A percentile compares a stretch with the other conserved stretches of the same genome.
phyloP scores from a whole-genome alignment of 306 rosid species.

The Acmispon strigosus region DNA sequence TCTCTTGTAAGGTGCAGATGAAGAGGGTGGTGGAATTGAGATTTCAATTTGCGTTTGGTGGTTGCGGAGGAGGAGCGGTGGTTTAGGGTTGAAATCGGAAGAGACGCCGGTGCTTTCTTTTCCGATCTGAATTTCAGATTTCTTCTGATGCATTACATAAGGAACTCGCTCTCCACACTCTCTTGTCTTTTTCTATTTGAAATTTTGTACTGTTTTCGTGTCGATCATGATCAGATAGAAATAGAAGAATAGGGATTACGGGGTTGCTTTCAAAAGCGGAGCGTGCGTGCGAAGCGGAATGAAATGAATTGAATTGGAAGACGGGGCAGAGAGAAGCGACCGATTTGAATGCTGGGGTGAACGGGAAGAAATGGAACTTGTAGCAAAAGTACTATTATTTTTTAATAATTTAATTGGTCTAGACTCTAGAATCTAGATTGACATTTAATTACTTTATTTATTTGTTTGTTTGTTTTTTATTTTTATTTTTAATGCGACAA shows the following conservation, averaged over 20 bases:
- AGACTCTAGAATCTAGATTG: too few species aligned
- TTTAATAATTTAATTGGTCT: too few species aligned
- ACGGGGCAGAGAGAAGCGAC: too few species aligned
- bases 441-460: too few species aligned
- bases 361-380: not conserved
- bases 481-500: too few species aligned
- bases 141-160: slow-evolving; percentile 37
- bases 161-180: too few species aligned
- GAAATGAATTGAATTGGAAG: too few species aligned
- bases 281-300: not conserved
- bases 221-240: too few species aligned
- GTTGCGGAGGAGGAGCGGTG: not conserved
- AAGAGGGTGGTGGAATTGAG: not conserved
- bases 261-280: not conserved
- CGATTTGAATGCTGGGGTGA: too few species aligned
- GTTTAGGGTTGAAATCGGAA: slow-evolving; percentile 26
- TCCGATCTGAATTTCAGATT: slow-evolving; percentile 39
- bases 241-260: too few species aligned
- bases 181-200: not conserved
- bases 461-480: too few species aligned
- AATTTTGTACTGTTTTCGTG: not conserved
- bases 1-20: not conserved
- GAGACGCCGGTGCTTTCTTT: slow-evolving; percentile 34
- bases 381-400: not conserved
- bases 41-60: not conserved